Evolutionary conservation across 495 filamentous ascomycete species (phyloP), one percentile per base, ranked within the genome.

Genomic region (Lineolata rhizophorae): DNA sequence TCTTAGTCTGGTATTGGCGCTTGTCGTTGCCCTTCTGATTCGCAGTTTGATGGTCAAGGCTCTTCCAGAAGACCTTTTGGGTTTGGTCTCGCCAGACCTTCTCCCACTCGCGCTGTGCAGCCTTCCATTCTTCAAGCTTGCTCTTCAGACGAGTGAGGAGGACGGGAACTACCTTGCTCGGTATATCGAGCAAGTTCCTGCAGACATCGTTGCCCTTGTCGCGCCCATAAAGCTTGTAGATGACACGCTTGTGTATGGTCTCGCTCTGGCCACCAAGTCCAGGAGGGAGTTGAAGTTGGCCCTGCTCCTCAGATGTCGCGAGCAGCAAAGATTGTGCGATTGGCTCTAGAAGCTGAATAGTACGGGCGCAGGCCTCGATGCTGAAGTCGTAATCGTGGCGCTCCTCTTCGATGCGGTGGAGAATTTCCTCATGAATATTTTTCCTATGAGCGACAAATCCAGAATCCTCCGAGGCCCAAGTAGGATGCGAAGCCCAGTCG

Each of bases 381-480:
- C 91, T 87, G 51, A 83, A 90, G 47, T 99, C 90, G 49, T 99
- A 99, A 48, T 99, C 90, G 47, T 99, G 90, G 10, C 90, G 70
- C 46, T 99, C 90, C 47, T 99, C 90, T 53, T 99, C 90, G 38
- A 95, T 92, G 11, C 87, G 68, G 43, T 95, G 90, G 22, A 95
- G 66, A 20, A 71, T 71, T 47, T 99, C 90, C 51, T 99, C 90
- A 36, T 68, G 85, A 14, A 67, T 62, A 44, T 95, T 99, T 65
- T 99, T 99, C 26, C 84, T 65, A 55, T 99, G 90, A 2, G 87
- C 90, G 35, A 99, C 81, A 42, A 99, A 99, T 2, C 90, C 90
- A 19, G 81, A 91, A 46, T 99, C 90, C 52, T 99, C 90, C 1
- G 84, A 94, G 1, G 85, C 90, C 90, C 90, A 99, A 2, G 90